Conservation (phyloP, 345 rosid species). For the Eucalyptus tenuipes region DNA sequence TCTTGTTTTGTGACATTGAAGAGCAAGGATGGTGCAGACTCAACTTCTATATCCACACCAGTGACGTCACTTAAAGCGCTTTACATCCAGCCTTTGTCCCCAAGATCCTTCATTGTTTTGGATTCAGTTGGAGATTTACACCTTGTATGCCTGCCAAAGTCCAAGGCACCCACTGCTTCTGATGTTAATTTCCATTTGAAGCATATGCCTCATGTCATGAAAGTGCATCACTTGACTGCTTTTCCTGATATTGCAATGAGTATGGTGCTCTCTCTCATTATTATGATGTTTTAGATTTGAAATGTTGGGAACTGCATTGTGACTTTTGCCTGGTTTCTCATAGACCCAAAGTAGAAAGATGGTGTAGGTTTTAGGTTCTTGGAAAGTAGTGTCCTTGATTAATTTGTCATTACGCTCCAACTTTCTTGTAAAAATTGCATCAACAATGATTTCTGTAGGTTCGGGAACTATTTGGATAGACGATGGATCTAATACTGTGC, state of each 20-base stretch:
- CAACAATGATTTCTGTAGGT: constrained; percentile 26
- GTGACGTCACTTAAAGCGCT: constrained; percentile 25
- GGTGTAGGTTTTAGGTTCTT: not conserved
- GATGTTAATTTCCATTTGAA: constrained; percentile 26
- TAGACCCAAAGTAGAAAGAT: not conserved
- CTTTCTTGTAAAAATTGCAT: not conserved
- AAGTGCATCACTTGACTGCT: constrained; percentile 60
- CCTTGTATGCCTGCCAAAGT: constrained; percentile 25
- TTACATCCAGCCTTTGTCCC: constrained; percentile 47
- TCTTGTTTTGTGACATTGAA: constrained; percentile 36
- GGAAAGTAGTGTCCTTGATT: not conserved
- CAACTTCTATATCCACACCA: constrained; percentile 8
- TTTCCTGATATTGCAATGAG: constrained; percentile 50
- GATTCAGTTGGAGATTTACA: constrained; percentile 51
- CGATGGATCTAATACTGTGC: constrained; percentile 54
- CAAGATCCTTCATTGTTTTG: constrained; percentile 44
- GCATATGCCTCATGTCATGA: constrained; percentile 43
- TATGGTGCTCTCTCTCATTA: constrained; percentile 15
- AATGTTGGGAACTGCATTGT: not conserved
- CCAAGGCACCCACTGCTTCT: constrained; percentile 17
- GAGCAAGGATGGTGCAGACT: constrained; percentile 9
- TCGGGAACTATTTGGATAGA: constrained; percentile 55
- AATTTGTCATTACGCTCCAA: not conserved
- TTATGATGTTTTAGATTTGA: not conserved
- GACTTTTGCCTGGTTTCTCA: not conserved